Evolutionary conservation across 31 red algal species (phyloP), one percentile per base, ranked within the genome.

Genomic region (Bonnemaisonia californica): DNA sequence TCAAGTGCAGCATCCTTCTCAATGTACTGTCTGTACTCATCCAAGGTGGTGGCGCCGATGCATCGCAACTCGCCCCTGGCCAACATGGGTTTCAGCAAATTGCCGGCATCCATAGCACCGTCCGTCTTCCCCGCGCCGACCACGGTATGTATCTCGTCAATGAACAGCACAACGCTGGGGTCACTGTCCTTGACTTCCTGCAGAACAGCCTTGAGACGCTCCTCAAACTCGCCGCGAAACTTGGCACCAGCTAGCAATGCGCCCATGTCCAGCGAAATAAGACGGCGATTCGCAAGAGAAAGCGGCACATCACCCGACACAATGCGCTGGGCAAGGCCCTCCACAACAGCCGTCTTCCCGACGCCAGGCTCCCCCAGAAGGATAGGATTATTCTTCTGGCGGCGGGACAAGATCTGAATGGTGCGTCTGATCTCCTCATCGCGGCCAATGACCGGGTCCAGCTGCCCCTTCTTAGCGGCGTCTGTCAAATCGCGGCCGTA

Each of bases 1-100:
- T 99, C 98, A 41, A 99, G 83, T n/a, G 98, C 98, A 11, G 94
- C 94, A 60, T 99, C 98, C 67, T 96, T 96, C 82, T 99, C 98
- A 54, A 99, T 99, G 76, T 96, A 96, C 83, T 99, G 90, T 40
- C 98, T 86, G 79, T 99, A 99, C 83, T 99, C 98, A 85, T 99
- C 94, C 42, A 96, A 62, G 21, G 98, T 99, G 4, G 98, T 99
- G 16, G 98, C 98, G 26, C 98, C 98, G 74, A 99, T 99, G 85
- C 94, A 96, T 28, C 89, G 94, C 30, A 99, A 72, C 81, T 99
- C 98, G 19, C 98, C 98, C 42, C 98, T 78, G 21, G 98, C 94
- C 40, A 99, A 55, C 88, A 95, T 92, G 26, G 98, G 98, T 72
- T 99, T 99, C 48, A 99, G 87, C 76, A 99, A 51, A 73, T 99